These are phyloP conservation scores for Syncephalastrum sp. DNA, from an alignment of 371 early-diverging fungal species.

Conservation along the genomic window DNA sequence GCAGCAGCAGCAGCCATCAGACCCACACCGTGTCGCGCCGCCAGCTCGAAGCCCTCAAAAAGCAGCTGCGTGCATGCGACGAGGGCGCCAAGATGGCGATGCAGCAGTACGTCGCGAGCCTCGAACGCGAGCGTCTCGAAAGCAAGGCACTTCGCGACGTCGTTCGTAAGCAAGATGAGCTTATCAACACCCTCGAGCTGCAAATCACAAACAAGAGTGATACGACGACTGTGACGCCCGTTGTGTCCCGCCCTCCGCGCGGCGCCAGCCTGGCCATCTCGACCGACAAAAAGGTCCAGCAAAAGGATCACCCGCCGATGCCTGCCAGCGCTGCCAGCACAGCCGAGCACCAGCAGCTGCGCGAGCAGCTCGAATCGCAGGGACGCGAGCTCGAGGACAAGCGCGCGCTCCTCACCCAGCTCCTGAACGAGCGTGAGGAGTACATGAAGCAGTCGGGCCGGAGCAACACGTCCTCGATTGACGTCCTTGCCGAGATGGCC, in stretches of 20 bases:
- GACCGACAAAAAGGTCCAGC: not conserved
- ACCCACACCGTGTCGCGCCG: slow-evolving; percentile 8
- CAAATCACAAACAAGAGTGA: slow-evolving; percentile 10
- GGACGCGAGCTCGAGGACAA: slow-evolving; percentile 38
- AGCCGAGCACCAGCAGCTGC: slow-evolving; percentile 8
- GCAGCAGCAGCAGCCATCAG: not conserved
- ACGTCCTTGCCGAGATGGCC: slow-evolving; percentile 28
- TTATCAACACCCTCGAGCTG: slow-evolving; percentile 36
- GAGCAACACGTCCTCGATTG: slow-evolving; percentile 27
- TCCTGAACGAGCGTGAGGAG: slow-evolving; percentile 38
- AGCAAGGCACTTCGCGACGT: slow-evolving; percentile 24
- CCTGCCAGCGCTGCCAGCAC: not conserved
- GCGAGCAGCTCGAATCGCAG: slow-evolving; percentile 39
- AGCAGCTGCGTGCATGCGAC: slow-evolving; percentile 31
- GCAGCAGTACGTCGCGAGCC: slow-evolving; percentile 29
- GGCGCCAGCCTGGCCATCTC: slow-evolving; percentile 13
- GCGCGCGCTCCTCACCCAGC: slow-evolving; percentile 29
- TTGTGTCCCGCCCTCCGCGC: slow-evolving; percentile 3
- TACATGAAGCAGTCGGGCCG: slow-evolving; percentile 13
- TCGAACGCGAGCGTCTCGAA: slow-evolving; percentile 31
- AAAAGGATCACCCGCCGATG: not conserved
- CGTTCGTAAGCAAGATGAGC: slow-evolving; percentile 39
- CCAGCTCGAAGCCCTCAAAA: slow-evolving; percentile 21
- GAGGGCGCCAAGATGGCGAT: slow-evolving; percentile 34
- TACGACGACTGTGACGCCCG: slow-evolving; percentile 12